phyloP scores from a whole-genome alignment of 192 early-diverging fungal genomes.

The Mortierella hygrophila region DNA sequence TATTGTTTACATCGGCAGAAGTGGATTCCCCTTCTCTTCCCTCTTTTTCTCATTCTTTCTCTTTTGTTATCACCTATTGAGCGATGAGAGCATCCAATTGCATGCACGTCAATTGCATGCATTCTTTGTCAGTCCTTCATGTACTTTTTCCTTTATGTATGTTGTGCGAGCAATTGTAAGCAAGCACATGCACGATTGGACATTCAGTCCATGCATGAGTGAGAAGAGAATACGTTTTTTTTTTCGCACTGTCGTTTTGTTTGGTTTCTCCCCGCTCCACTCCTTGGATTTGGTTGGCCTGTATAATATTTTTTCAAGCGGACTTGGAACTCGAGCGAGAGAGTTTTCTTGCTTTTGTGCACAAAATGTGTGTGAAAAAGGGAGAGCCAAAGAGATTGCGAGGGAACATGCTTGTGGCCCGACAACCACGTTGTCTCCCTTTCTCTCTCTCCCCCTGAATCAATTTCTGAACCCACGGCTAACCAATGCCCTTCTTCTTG shows the following conservation, averaged over 20 bases:
- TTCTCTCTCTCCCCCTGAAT: neutral
- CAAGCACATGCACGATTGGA: neutral
- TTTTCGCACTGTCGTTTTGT: neutral
- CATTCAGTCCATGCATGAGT: neutral
- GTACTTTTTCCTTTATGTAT: neutral
- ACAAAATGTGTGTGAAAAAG: neutral
- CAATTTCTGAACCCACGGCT: neutral
- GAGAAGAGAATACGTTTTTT: neutral
- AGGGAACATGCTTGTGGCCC: neutral
- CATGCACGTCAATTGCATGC: neutral
- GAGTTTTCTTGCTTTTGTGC: neutral
- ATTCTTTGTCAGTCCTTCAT: slow-evolving; percentile 1
- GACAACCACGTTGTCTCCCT: neutral
- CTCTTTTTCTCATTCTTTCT: neutral
- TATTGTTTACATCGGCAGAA: neutral
- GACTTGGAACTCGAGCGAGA: neutral
- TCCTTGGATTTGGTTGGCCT: neutral
- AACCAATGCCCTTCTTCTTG: neutral
- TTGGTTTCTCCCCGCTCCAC: neutral
- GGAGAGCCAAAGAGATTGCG: neutral
- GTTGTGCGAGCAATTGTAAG: neutral
- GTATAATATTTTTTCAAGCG: neutral
- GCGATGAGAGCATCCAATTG: neutral
- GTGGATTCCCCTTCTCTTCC: neutral
- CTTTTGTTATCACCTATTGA: neutral